phyloP scores from a whole-genome alignment of 352 stramenopile genomes.

The Pythium insidiosum region DNA sequence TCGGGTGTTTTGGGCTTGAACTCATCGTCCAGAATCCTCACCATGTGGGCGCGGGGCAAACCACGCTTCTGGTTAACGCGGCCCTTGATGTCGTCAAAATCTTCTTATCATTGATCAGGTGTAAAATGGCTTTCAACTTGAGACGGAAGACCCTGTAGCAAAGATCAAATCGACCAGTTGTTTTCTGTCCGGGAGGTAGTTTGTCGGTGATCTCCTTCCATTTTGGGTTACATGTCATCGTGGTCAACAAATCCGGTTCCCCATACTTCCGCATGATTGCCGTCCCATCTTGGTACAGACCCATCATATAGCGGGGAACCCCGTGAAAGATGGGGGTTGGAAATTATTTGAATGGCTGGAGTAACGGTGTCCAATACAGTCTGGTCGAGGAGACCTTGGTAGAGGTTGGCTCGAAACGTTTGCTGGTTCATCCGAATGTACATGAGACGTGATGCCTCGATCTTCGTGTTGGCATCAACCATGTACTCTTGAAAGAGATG shows the following conservation, averaged over 20 bases:
- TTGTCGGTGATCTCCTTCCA: too few relatives aligned
- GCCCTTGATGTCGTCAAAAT: constrained; percentile 17
- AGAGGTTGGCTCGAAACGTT: not conserved
- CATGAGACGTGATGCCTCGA: not conserved
- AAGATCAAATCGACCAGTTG: constrained; percentile 11
- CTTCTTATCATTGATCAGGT: constrained; percentile 12
- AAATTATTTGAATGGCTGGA: not conserved
- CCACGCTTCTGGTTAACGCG: constrained; percentile 26
- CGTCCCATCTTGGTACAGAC: constrained; percentile 26
- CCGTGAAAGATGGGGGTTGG: constrained; percentile 5
- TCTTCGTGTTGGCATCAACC: constrained; percentile 1
- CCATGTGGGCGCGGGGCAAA: constrained; percentile 25
- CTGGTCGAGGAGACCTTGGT: constrained; percentile 1
- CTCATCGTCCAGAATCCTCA: constrained; percentile 21
- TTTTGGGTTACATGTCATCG: too few relatives aligned
- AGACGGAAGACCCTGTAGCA: constrained; percentile 13
- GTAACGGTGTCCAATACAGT: not conserved
- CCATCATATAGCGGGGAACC: constrained; percentile 9
- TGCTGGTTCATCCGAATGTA: not conserved
- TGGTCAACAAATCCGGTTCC: too few relatives aligned
- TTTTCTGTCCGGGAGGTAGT: constrained; percentile 3
- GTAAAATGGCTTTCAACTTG: constrained; percentile 11
- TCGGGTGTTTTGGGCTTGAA: constrained; percentile 4
- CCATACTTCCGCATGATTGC: constrained; percentile 25
- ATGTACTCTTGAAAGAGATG: not conserved